Conservation (phyloP, 2,329 filamentous ascomycete species). For the Penicillium occitanis region DNA sequence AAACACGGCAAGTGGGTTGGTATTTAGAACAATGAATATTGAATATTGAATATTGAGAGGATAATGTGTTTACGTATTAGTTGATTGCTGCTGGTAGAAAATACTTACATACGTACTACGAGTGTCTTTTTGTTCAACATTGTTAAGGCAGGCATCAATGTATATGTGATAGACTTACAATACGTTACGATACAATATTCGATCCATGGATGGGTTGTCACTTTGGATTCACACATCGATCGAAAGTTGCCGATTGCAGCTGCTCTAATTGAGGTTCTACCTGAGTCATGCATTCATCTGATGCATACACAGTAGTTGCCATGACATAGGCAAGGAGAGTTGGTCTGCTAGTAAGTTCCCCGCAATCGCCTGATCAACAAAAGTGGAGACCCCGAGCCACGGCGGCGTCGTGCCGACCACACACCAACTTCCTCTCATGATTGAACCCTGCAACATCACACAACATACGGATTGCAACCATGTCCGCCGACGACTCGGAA, state of each 20-base stretch:
- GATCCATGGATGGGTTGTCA: background rate
- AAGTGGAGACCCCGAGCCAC: background rate
- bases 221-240: background rate
- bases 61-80: background rate
- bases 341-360: background rate
- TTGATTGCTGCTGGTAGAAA: background rate
- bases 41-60: background rate
- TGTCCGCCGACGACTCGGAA: conserved; percentile 13
- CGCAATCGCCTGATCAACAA: conserved; percentile 1
- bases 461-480: background rate
- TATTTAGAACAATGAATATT: background rate
- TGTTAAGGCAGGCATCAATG: no score
- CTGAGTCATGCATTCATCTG: background rate
- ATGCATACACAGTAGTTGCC: background rate
- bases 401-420: background rate
- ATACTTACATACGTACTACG: background rate
- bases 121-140: no score
- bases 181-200: background rate
- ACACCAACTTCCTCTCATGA: background rate
- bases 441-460: background rate
- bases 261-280: background rate
- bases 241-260: background rate
- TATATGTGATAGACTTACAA: background rate
- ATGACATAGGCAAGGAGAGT: background rate
- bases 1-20: background rate